Conservation (phyloP, 2,329 filamentous ascomycete species). For the Fusarium mundagurra region DNA sequence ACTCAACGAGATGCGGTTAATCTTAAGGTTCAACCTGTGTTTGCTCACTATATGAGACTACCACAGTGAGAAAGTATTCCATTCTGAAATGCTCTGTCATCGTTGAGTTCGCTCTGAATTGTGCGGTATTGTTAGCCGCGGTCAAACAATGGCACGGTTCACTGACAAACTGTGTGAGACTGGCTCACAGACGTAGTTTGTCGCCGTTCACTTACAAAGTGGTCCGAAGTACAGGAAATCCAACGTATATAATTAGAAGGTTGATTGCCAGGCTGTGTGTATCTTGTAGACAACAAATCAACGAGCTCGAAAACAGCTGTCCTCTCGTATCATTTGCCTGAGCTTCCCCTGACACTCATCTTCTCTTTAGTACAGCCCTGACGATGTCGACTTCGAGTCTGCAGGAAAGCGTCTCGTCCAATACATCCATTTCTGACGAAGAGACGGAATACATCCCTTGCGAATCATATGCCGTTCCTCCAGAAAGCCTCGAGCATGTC, state of each 20-base stretch:
- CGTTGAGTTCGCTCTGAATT: neutral
- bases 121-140: neutral
- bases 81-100: neutral
- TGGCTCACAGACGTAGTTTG: neutral
- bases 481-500: neutral
- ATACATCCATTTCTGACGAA: neutral
- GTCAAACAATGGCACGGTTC: neutral
- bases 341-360: neutral
- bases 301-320: neutral
- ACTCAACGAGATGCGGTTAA: neutral
- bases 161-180: neutral
- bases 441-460: neutral
- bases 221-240: neutral
- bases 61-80: neutral
- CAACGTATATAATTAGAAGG: neutral
- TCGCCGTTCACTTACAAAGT: neutral
- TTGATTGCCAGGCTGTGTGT: neutral
- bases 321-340: neutral
- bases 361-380: no score
- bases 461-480: neutral
- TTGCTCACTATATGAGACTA: neutral
- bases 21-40: neutral
- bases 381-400: neutral
- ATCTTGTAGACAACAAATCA: no score
- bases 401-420: neutral